Conservation (phyloP, 176 grass and related monocot genomes). For the Avena eriantha region DNA sequence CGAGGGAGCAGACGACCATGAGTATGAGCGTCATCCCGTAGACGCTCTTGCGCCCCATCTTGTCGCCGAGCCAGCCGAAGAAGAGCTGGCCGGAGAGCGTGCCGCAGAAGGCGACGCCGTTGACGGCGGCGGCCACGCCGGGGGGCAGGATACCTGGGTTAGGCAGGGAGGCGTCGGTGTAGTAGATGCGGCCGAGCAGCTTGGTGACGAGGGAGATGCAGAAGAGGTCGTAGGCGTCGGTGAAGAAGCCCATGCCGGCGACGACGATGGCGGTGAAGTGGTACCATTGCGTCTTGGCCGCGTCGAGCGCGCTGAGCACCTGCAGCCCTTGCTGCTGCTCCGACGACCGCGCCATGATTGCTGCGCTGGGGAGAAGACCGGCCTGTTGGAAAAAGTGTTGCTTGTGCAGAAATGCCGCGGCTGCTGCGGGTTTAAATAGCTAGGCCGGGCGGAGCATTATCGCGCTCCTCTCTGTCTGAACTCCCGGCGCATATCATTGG, state of each 20-base stretch:
- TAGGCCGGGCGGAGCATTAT: too few species aligned
- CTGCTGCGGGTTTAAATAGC: too few species aligned
- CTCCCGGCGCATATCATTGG: too few species aligned
- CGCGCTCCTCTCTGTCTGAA: too few species aligned
- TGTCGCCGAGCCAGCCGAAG: slow-evolving; percentile 70
- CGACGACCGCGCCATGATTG: too few species aligned
- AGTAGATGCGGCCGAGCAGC: slow-evolving; percentile 66
- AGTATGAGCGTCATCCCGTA: slow-evolving; percentile 66
- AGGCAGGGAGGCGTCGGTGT: slow-evolving; percentile 1
- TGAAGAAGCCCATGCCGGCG: slow-evolving; percentile 91
- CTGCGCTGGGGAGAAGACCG: too few species aligned
- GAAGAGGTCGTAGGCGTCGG: slow-evolving; percentile 82
- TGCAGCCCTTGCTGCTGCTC: slow-evolving; percentile 30
- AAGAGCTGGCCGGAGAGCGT: slow-evolving; percentile 65
- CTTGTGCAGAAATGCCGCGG: too few species aligned
- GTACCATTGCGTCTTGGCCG: slow-evolving; percentile 76
- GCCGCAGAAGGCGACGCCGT: slow-evolving; percentile 45
- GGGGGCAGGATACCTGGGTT: background rate
- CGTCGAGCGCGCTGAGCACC: slow-evolving; percentile 58
- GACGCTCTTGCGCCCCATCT: slow-evolving; percentile 57
- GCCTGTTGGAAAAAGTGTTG: too few species aligned
- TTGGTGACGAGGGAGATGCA: slow-evolving; percentile 68
- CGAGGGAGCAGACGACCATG: slow-evolving; percentile 61
- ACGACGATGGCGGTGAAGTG: slow-evolving; percentile 81
- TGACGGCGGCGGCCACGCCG: background rate